Percentiles rank a stretch among this genome's conserved stretches.
These are phyloP conservation scores for Thermothielavioides terrestris DNA, from an alignment of 495 filamentous ascomycete genomes.

Conservation along the genomic window DNA sequence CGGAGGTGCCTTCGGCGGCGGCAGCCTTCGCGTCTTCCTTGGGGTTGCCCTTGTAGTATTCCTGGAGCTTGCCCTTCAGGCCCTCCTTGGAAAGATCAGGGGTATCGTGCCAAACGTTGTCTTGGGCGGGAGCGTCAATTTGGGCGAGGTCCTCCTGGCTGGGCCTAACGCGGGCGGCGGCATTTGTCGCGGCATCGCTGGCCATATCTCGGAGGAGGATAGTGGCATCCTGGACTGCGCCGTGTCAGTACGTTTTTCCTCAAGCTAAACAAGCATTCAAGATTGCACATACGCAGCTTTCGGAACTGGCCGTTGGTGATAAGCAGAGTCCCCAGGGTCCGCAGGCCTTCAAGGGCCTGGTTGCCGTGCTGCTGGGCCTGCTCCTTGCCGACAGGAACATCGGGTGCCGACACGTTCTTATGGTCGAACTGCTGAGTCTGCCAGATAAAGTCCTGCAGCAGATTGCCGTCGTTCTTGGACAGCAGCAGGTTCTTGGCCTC, in stretches of 20 bases:
- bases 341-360: conserved; percentile 73
- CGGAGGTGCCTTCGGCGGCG: conserved; percentile 17
- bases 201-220: conserved; percentile 80
- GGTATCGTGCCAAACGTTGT: conserved; percentile 89
- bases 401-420: conserved; percentile 50
- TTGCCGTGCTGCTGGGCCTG: conserved; percentile 72
- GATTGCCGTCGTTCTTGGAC: conserved; percentile 89
- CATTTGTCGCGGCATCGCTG: conserved; percentile 77
- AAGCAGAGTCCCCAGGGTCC: conserved; percentile 78
- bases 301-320: conserved; percentile 96
- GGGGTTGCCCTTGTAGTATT: conserved; percentile 43
- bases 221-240: conserved; percentile 78
- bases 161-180: conserved; percentile 71
- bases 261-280: not conserved
- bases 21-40: conserved; percentile 47
- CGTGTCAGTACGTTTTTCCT: conserved; percentile 42
- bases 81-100: conserved; percentile 67
- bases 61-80: conserved; percentile 57
- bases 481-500: conserved; percentile 83
- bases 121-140: conserved; percentile 74
- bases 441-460: conserved; percentile 96
- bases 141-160: conserved; percentile 65
- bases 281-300: conserved; percentile 64
- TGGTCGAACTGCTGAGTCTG: conserved; percentile 67
- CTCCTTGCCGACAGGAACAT: conserved; percentile 62